These are phyloP conservation scores for Suillus fuscotomentosus DNA, from an alignment of 768 basidiomycete genomes.

Conservation along the genomic window DNA sequence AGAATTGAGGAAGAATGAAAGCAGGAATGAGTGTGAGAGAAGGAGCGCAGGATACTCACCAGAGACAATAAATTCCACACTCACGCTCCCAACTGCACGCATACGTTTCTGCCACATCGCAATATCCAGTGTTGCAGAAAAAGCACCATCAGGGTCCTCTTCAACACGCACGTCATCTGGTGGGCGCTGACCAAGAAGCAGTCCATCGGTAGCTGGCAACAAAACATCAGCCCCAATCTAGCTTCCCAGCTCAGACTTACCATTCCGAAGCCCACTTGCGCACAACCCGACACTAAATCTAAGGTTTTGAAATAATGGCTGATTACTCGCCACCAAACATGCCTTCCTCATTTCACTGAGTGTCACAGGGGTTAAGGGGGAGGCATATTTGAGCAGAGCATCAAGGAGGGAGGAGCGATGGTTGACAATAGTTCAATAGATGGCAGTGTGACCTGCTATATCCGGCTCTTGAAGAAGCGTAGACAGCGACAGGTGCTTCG, in stretches of 20 bases:
- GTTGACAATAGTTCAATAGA: constrained; percentile 31
- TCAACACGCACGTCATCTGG: constrained; percentile 54
- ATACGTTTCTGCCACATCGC: constrained; percentile 67
- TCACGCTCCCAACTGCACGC: constrained; percentile 55
- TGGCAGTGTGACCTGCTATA: constrained; percentile 25
- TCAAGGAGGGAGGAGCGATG: constrained; percentile 43
- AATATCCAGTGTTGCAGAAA: constrained; percentile 51
- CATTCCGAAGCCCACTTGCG: constrained; percentile 24
- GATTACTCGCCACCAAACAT: constrained; percentile 44
- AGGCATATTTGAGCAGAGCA: constrained; percentile 51
- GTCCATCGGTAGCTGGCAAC: constrained; percentile 39
- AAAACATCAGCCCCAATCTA: not conserved
- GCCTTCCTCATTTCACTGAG: constrained; percentile 65
- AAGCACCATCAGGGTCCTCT: constrained; percentile 44
- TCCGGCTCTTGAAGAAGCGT: constrained; percentile 24
- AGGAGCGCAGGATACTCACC: constrained; percentile 16
- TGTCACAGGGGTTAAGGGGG: constrained; percentile 39
- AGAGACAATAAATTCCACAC: constrained; percentile 62
- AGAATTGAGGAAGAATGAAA: no score
- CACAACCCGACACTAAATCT: constrained; percentile 17
- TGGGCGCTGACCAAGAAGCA: constrained; percentile 39
- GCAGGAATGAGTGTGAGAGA: no score
- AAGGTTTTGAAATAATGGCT: constrained; percentile 26
- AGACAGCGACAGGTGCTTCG: constrained; percentile 43
- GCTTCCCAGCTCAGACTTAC: not conserved